These are phyloP conservation scores for Gremmenia infestans DNA, from an alignment of 2,329 filamentous ascomycete genomes.

Conservation along the genomic window DNA sequence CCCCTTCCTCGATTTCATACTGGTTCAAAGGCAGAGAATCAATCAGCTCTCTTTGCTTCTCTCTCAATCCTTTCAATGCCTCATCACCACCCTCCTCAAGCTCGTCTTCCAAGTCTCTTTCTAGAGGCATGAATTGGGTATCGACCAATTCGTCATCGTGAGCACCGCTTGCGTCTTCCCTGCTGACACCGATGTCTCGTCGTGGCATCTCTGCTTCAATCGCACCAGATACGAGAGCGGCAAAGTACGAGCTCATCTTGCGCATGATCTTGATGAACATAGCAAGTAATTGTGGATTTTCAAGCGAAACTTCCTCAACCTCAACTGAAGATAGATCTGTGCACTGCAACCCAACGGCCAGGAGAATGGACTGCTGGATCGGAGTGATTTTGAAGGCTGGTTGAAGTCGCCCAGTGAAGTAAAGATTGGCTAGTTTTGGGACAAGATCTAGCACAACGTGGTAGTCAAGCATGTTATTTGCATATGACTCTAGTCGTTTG, in stretches of 20 bases:
- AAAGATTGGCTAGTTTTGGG: conserved; percentile 73
- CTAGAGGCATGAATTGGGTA: conserved; percentile 64
- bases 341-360: conserved; percentile 86
- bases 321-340: conserved; percentile 80
- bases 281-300: conserved; percentile 75
- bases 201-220: conserved; percentile 62
- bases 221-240: conserved; percentile 66
- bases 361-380: conserved; percentile 80
- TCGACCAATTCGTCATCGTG: conserved; percentile 65
- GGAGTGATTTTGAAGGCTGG: conserved; percentile 64
- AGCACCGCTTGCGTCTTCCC: conserved; percentile 55
- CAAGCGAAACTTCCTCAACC: conserved; percentile 65
- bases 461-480: conserved; percentile 96
- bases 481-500: conserved; percentile 90
- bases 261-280: conserved; percentile 97
- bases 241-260: conserved; percentile 79
- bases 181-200: conserved; percentile 53
- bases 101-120: conserved; percentile 70
- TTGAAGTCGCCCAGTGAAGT: conserved; percentile 75
- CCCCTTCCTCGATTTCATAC: conserved; percentile 62
- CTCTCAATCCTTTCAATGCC: conserved; percentile 62
- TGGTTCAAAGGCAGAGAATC: conserved; percentile 85
- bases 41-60: conserved; percentile 83
- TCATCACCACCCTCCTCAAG: conserved; percentile 79
- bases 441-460: conserved; percentile 94